phyloP scores from a whole-genome alignment of 2,329 filamentous ascomycete genomes.

The Arthrobotrys sinensis region DNA sequence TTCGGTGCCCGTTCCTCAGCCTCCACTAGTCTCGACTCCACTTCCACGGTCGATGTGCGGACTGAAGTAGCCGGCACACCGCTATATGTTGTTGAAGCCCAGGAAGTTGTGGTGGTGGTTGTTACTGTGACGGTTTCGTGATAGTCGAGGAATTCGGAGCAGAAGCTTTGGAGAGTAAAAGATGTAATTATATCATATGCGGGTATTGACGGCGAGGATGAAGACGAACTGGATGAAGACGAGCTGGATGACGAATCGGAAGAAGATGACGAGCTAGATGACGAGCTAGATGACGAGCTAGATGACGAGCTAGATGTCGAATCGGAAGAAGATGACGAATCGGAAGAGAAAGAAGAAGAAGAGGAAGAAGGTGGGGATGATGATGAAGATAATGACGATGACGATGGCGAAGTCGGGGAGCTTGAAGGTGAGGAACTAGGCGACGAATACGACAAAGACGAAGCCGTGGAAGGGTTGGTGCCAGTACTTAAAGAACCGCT shows the following conservation, averaged over 20 bases:
- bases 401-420: neutral
- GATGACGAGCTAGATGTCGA: neutral
- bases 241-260: neutral
- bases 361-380: neutral
- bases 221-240: neutral
- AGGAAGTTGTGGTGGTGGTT: slow-evolving; percentile 3
- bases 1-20: neutral
- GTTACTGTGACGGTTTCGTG: neutral
- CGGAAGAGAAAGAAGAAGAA: neutral
- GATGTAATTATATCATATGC: slow-evolving; percentile 14
- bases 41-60: neutral
- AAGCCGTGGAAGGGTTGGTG: neutral
- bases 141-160: slow-evolving; percentile 1
- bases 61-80: neutral
- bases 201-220: neutral
- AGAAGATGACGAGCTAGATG: neutral
- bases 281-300: neutral
- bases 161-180: slow-evolving; percentile 1
- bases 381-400: neutral
- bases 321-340: neutral
- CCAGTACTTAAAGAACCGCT: neutral
- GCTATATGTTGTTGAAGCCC: slow-evolving; percentile 4
- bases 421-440: neutral
- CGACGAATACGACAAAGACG: neutral
- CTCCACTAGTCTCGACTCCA: too few species aligned